Conservation (phyloP, 768 basidiomycete species). For the Termitomyces sp. region DNA sequence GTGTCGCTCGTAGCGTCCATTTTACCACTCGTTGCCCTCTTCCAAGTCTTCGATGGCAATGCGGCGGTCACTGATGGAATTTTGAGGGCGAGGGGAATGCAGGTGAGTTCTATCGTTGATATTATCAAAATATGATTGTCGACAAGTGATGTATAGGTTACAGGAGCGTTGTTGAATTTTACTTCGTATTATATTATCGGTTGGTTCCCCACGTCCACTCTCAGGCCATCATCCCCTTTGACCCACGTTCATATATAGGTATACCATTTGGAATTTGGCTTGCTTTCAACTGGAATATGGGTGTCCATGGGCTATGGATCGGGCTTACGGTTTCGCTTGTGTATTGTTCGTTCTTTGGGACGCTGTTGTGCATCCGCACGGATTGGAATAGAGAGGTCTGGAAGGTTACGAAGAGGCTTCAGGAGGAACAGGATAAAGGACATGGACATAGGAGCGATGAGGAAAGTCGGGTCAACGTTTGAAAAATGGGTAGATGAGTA, state of each 20-base stretch:
- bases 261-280: constrained; percentile 83
- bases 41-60: constrained; percentile 85
- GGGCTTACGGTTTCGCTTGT: constrained; percentile 72
- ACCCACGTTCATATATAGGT: constrained; percentile 33
- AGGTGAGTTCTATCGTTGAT: constrained; percentile 31
- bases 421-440: constrained; percentile 42
- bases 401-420: constrained; percentile 56
- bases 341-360: constrained; percentile 54
- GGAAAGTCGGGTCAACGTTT: background rate
- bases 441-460: constrained; percentile 1
- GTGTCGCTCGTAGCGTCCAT: constrained; percentile 64
- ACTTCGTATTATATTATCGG: constrained; percentile 81
- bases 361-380: constrained; percentile 51
- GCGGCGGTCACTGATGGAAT: constrained; percentile 70
- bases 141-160: constrained; percentile 14
- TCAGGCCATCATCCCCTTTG: background rate
- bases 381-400: constrained; percentile 72
- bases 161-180: constrained; percentile 78
- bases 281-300: constrained; percentile 57
- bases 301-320: constrained; percentile 79
- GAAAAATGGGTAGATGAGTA: background rate
- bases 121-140: background rate
- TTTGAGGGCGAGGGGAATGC: constrained; percentile 80
- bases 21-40: constrained; percentile 72
- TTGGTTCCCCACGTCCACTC: constrained; percentile 13